Percentiles rank a stretch among this genome's conserved stretches.
Evolutionary conservation across 2,329 filamentous ascomycete species (phyloP).

Genomic region (Aspergillus brasiliensis): DNA sequence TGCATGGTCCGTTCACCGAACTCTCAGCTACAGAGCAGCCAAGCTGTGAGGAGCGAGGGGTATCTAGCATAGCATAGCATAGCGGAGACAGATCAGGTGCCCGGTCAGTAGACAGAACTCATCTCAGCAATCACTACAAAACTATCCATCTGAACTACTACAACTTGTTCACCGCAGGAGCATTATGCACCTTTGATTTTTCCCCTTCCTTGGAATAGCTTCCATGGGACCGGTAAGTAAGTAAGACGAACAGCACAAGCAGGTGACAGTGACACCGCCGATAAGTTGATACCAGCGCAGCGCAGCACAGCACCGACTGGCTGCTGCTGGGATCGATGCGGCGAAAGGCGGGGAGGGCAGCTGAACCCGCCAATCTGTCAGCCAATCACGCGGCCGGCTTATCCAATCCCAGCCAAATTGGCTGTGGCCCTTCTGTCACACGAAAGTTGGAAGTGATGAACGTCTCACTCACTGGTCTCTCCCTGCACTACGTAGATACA

Average conservation of each 20-base stretch:
- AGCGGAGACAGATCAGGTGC: background rate
- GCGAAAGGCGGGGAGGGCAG: background rate
- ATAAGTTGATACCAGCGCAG: background rate
- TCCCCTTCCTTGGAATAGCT: background rate
- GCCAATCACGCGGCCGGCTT: conserved; percentile 33
- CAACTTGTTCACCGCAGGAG: background rate
- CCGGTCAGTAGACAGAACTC: background rate
- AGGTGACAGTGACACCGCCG: background rate
- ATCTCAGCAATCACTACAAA: too few species aligned
- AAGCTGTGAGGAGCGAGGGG: background rate
- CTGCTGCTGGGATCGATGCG: background rate
- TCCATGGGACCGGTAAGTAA: background rate
- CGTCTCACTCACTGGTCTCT: too few species aligned
- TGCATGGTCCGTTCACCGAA: background rate
- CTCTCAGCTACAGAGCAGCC: background rate
- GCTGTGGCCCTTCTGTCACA: too few species aligned
- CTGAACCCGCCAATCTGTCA: background rate
- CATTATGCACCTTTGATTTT: background rate
- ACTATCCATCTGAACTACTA: too few species aligned
- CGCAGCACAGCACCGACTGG: too few species aligned
- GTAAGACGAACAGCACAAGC: background rate
- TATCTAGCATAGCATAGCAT: background rate
- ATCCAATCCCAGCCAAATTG: conserved; percentile 25
- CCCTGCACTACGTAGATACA: too few species aligned
- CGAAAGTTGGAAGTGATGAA: too few species aligned